These are phyloP conservation scores for Durio zibethinus DNA, from an alignment of 345 rosid genomes.

Conservation along the genomic window DNA sequence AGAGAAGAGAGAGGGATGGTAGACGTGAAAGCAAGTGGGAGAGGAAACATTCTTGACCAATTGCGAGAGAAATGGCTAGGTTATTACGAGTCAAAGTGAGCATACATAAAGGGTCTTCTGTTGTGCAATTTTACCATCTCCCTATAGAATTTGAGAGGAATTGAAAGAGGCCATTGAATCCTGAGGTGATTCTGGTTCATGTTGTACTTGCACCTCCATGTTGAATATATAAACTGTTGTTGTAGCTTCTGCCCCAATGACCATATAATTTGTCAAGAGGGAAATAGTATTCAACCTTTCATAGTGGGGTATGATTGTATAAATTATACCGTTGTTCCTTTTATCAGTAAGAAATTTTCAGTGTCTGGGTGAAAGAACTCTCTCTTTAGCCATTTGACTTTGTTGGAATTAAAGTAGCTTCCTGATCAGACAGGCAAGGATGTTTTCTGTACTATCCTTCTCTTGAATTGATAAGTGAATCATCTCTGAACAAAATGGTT, in stretches of 20 bases:
- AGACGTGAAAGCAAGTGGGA: conserved; percentile 88
- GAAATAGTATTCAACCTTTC: neutral
- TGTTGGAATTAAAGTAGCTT: neutral
- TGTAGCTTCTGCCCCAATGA: neutral
- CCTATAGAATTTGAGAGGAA: neutral
- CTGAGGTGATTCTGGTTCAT: conserved; percentile 3
- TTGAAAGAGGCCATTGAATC: neutral
- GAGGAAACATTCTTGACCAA: conserved; percentile 56
- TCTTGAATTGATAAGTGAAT: neutral
- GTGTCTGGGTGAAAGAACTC: neutral
- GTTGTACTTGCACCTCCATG: neutral
- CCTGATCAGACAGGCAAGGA: neutral
- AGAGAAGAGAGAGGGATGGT: conserved; percentile 66
- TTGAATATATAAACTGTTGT: neutral
- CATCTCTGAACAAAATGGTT: neutral
- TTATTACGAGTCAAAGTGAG: neutral
- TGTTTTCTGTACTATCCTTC: no score
- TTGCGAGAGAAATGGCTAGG: neutral
- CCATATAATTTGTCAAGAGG: neutral
- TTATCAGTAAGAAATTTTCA: neutral
- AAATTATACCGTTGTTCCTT: neutral
- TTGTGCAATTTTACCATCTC: neutral
- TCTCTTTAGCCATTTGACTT: neutral
- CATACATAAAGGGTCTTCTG: neutral
- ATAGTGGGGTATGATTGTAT: neutral